Base-by-base conservation (phyloP, 176 grass and related monocot species). In the Thalia dealbata region DNA sequence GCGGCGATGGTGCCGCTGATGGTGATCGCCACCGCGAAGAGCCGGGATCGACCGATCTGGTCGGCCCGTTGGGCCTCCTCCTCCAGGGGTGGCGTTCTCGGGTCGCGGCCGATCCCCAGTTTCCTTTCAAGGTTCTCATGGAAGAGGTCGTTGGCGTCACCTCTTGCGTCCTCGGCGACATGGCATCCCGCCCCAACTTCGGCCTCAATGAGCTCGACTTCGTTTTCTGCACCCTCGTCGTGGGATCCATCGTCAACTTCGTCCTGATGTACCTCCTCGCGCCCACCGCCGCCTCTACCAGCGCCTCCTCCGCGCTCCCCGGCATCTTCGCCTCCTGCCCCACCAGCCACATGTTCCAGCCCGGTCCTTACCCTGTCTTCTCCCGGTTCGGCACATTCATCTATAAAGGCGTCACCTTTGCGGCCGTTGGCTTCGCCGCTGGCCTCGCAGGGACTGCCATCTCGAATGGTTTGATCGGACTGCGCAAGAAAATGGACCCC, bases 81-180 rank as follows among this genome's bases (percentile, higher is more conserved):
- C 65, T 68, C 35, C 15, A 45, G 6, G 65, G 65, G 18, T 68
- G 65, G 65, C 32, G 65, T 43, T 68, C 65, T 68, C 16, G 65
- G 15, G 65, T 68, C 19, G 7, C 30, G 35, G 65, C 65, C 18
- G 65, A 68, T 68, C 65, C 38, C 21, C 65, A 68, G 30, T 68
- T 68, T 14, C 64, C 65, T 16, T 68, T 68, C 38, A 68, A 68
- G 65, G 65, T 68, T 16, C 65, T 68, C 65, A 68, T 68, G 65
- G 65, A 68, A 29, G 65, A 68, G 65, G 35, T 68, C 14, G 65
- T 68, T 29, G 65, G 65, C 38, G 65, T 68, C 65, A 68, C 7
- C 38, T 18, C 65, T 0, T 43, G 35, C 35, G 65, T 68, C 30
- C 32, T 68, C 16, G 65, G 65, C 38, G 65, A 68, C 65, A 68